phyloP scores from a whole-genome alignment of 2,329 filamentous ascomycete genomes.

The Fusarium cicatricum region DNA sequence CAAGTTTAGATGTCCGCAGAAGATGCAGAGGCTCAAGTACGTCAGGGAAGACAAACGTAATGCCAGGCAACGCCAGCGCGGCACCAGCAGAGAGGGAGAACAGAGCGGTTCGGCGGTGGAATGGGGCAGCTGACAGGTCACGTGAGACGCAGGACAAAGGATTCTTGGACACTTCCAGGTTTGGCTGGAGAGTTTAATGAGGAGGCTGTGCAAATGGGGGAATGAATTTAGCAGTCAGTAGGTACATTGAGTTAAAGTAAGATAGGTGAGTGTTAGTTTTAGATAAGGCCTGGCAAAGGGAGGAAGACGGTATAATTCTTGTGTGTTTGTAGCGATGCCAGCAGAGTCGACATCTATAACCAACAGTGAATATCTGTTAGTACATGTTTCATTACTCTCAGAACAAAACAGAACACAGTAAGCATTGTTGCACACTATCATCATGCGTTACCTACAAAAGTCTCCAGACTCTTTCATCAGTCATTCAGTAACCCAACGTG shows the following conservation, averaged over 20 bases:
- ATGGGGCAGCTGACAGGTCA: constrained; percentile 42
- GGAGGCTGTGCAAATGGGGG: constrained; percentile 8
- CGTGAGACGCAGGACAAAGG: constrained; percentile 37
- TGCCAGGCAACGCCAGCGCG: constrained; percentile 42
- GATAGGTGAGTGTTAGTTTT: too few species aligned
- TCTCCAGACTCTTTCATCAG: constrained; percentile 2
- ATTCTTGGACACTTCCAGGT: neutral
- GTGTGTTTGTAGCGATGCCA: too few species aligned
- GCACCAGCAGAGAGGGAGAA: constrained; percentile 26
- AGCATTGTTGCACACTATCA: neutral
- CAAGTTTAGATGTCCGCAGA: constrained; percentile 33
- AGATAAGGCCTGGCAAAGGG: too few species aligned
- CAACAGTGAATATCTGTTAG: neutral
- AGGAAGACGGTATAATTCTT: too few species aligned
- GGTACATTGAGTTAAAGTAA: neutral
- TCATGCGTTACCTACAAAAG: constrained; percentile 18
- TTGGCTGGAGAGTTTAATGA: neutral
- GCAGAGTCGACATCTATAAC: too few species aligned
- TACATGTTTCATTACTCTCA: neutral
- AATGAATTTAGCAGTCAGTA: neutral
- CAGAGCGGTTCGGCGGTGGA: constrained; percentile 24
- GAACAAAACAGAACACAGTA: neutral
- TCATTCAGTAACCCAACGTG: constrained; percentile 29
- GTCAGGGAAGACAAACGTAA: constrained; percentile 48
- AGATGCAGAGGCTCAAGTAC: constrained; percentile 45